Evolutionary conservation across 192 early-diverging fungal species (phyloP), one percentile per base, ranked within the genome.

Genomic region (Coemansia pectinata): DNA sequence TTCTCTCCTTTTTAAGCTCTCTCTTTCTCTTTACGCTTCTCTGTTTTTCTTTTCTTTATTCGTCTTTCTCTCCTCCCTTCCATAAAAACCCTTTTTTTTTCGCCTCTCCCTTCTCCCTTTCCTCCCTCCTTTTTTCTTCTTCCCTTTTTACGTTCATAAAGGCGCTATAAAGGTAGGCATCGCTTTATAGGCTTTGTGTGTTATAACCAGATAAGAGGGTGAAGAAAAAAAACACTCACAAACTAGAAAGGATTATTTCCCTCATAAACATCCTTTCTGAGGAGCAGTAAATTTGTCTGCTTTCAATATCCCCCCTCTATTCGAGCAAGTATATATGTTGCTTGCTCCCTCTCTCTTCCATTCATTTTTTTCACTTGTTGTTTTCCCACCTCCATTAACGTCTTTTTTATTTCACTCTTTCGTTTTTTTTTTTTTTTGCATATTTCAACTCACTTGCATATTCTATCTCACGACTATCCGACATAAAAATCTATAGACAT

Each of bases 111-210:
- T 29, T 53, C 44, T 53, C 12, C 41, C 11, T 38, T 39, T 23
- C 47, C 21, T 57, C 39, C 44, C 25, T 45, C 45, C 33, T 66
- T 23, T 63, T 19, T 31, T 62, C 50, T 39, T 21, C 50, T 65
- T 67, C 42, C 40, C 55, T 40, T 67, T 68, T 68, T 29, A 48
- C 55, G 14, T 33, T 52, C 42, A 21, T 4, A 47, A 47, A 47
- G n/a, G n/a, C 45, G 45, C 27, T 53, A 39, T 44, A 47, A 48
- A 61, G 59, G 59, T 61, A 61, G 17, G 59, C n/a, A 39, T 40
- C 0, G 57, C 57, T 10, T 27, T 27, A 34, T 29, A 31, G 55
- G 11, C 29, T 58, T 58, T 58, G 55, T 58, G 55, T 23, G 15
- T 23, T 58, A n/a, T 29, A 33, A 17, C 55, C 15, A 55, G 52